Evolutionary conservation across 2,329 filamentous ascomycete genomes (phyloP).

Genomic region (Dryadomyces sulphureus): DNA sequence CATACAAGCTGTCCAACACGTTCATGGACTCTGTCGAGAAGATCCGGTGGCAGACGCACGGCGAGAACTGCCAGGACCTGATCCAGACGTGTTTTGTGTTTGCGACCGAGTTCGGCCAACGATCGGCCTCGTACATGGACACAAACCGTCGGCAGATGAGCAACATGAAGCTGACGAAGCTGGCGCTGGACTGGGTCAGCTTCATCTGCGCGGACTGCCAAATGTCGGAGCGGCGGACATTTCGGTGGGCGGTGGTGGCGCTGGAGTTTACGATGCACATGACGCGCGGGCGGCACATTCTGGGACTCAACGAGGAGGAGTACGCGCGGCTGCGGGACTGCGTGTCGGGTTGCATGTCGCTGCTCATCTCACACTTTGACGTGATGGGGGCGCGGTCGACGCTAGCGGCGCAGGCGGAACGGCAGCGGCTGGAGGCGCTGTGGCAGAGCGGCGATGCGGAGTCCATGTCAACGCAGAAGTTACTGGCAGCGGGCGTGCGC

Average conservation of each 20-base stretch:
- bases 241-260: slow-evolving; percentile 91
- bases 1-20: slow-evolving; percentile 90
- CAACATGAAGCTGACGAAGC: slow-evolving; percentile 83
- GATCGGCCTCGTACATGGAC: slow-evolving; percentile 90
- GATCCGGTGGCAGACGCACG: slow-evolving; percentile 71
- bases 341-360: slow-evolving; percentile 92
- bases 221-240: slow-evolving; percentile 86
- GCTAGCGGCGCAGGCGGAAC: slow-evolving; percentile 85
- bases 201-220: slow-evolving; percentile 97
- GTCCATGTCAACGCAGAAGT: slow-evolving; percentile 49
- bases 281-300: slow-evolving; percentile 82
- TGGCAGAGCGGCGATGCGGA: slow-evolving; percentile 36
- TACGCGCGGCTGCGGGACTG: slow-evolving; percentile 72
- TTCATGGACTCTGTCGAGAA: slow-evolving; percentile 98
- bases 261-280: slow-evolving; percentile 96
- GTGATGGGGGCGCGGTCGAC: slow-evolving; percentile 96
- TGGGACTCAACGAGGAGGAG: slow-evolving; percentile 80
- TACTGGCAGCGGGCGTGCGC: not conserved
- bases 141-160: slow-evolving; percentile 93
- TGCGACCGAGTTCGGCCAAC: slow-evolving; percentile 95
- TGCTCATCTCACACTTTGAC: slow-evolving; percentile 95
- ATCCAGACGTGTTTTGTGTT: slow-evolving; percentile 98
- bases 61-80: slow-evolving; percentile 80
- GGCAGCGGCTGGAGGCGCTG: slow-evolving; percentile 73
- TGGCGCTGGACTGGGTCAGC: slow-evolving; percentile 91